A percentile compares a stretch with the other conserved stretches of the same genome.
phyloP scores from a whole-genome alignment of 2,329 filamentous ascomycete genomes.

The Pestalotiopsis fici region DNA sequence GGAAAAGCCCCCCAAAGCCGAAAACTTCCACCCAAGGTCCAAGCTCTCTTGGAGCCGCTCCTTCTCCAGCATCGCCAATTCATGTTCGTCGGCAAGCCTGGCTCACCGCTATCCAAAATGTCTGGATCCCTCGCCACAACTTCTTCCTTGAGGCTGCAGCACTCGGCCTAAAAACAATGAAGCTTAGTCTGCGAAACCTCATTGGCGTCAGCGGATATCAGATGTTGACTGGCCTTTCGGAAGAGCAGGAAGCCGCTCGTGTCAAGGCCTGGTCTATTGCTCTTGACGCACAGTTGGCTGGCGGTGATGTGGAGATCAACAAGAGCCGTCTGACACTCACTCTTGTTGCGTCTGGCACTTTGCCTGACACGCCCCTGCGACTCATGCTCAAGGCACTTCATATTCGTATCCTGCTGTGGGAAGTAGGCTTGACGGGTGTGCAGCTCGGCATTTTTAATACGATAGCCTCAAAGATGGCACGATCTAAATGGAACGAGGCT shows the following conservation, averaged over 20 bases:
- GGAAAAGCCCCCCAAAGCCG: conserved; percentile 53
- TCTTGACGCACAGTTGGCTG: conserved; percentile 87
- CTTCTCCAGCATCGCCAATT: conserved; percentile 78
- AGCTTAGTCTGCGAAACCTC: conserved; percentile 76
- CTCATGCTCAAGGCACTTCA: conserved; percentile 93
- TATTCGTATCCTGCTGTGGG: conserved; percentile 86
- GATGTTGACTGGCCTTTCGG: conserved; percentile 74
- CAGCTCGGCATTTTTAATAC: conserved; percentile 66
- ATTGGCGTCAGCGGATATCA: conserved; percentile 79
- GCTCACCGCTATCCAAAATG: conserved; percentile 89
- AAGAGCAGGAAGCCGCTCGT: conserved; percentile 82
- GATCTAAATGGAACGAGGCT: conserved; percentile 80
- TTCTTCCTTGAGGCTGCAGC: conserved; percentile 85
- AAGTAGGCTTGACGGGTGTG: conserved; percentile 66
- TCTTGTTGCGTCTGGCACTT: conserved; percentile 81
- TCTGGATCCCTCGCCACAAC: conserved; percentile 86
- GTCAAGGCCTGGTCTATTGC: conserved; percentile 93
- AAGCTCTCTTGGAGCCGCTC: conserved; percentile 52
- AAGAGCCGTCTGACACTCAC: conserved; percentile 84
- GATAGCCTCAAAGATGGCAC: conserved; percentile 72
- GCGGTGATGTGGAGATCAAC: conserved; percentile 87
- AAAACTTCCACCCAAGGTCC: conserved; percentile 41
- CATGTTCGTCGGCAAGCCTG: conserved; percentile 86
- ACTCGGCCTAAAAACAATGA: conserved; percentile 76
- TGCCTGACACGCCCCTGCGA: conserved; percentile 79